Evolutionary conservation across 768 basidiomycete species (phyloP).

Genomic region (Lentinula boryana): DNA sequence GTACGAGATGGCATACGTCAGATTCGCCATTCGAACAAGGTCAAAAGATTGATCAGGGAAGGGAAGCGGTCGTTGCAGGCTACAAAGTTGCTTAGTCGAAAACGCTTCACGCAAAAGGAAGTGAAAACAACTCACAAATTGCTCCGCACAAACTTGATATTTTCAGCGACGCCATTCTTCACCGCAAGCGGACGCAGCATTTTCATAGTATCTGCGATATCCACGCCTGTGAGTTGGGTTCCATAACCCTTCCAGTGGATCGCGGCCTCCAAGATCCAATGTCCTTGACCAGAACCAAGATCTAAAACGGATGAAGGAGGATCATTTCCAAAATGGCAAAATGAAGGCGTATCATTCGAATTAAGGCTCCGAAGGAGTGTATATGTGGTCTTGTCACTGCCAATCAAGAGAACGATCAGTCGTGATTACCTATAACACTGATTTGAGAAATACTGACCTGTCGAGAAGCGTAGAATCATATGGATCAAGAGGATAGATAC

Average conservation of each 20-base stretch:
- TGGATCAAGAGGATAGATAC: conserved; percentile 17
- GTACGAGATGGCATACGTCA: conserved; percentile 36
- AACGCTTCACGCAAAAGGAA: not conserved
- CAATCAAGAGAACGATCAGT: not conserved
- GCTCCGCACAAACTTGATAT: conserved; percentile 16
- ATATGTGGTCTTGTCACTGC: conserved; percentile 37
- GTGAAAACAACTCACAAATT: conserved; percentile 15
- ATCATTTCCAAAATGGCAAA: conserved; percentile 17
- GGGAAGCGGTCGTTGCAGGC: conserved; percentile 37
- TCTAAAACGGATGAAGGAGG: conserved; percentile 41
- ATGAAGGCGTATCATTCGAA: conserved; percentile 18
- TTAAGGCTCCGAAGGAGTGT: conserved; percentile 33
- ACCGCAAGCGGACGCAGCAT: conserved; percentile 11
- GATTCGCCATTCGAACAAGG: conserved; percentile 45
- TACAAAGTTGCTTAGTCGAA: conserved; percentile 10
- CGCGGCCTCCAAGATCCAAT: conserved; percentile 47
- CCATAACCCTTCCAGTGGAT: conserved; percentile 33
- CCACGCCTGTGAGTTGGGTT: conserved; percentile 31
- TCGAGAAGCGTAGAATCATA: conserved; percentile 16
- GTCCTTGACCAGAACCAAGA: conserved; percentile 48
- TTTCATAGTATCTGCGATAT: conserved; percentile 17
- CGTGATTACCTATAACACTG: not conserved
- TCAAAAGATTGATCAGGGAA: conserved; percentile 46
- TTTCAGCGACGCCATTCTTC: conserved; percentile 13
- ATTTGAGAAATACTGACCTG: conserved; percentile 7